phyloP scores from a whole-genome alignment of 179 eudicot species.

The Corrigiola litoralis region DNA sequence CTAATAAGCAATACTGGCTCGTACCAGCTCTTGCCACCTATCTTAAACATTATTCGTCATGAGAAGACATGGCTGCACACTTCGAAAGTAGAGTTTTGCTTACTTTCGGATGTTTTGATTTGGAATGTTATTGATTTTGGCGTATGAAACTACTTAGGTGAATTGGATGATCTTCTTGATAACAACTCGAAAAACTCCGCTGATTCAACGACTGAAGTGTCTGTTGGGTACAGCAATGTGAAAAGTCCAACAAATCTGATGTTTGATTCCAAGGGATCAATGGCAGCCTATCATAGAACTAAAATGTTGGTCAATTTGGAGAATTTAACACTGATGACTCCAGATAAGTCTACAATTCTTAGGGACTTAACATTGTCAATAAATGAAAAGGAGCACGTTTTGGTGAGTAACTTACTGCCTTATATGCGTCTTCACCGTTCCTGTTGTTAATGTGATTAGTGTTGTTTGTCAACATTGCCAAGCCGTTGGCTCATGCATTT shows the following conservation, averaged over 20 bases:
- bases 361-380: constrained; percentile 67
- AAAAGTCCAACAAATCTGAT: constrained; percentile 20
- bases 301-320: constrained; percentile 57
- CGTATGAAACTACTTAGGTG: constrained; percentile 49
- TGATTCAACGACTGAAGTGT: constrained; percentile 47
- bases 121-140: not conserved
- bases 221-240: constrained; percentile 37
- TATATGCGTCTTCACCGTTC: no score
- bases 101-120: no score
- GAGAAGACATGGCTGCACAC: no score
- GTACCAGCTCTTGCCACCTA: no score
- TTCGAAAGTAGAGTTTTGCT: not conserved
- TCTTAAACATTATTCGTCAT: no score
- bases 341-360: constrained; percentile 58
- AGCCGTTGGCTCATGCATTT: not conserved
- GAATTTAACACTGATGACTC: constrained; percentile 69
- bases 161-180: constrained; percentile 93
- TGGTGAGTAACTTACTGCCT: constrained; percentile 42
- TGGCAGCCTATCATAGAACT: constrained; percentile 21
- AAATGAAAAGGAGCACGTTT: constrained; percentile 63
- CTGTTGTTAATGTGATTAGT: no score
- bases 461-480: constrained; percentile 10
- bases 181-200: constrained; percentile 39
- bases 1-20: no score
- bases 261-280: constrained; percentile 53